A percentile compares a stretch with the other conserved stretches of the same genome.
phyloP scores from a whole-genome alignment of 495 filamentous ascomycete genomes.

The Xylaria grammica region DNA sequence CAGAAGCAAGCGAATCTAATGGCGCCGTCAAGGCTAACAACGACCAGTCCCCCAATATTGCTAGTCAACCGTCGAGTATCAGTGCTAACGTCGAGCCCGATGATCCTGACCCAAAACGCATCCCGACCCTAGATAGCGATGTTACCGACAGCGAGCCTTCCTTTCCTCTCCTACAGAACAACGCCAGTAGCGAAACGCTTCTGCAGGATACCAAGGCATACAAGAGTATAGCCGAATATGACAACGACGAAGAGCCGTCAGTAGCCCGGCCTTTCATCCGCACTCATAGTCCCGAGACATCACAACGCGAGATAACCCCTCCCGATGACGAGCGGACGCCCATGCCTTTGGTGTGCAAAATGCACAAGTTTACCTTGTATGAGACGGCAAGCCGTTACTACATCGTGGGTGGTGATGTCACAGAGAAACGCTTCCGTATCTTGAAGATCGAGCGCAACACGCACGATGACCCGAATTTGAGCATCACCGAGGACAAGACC shows the following conservation, averaged over 20 bases:
- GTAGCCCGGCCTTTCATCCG: constrained; percentile 68
- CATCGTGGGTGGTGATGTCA: constrained; percentile 87
- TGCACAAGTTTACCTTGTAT: constrained; percentile 96
- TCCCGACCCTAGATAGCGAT: neutral
- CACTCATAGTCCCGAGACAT: constrained; percentile 61
- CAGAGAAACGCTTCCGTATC: constrained; percentile 86
- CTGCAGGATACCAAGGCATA: constrained; percentile 35
- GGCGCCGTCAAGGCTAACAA: constrained; percentile 11
- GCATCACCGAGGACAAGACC: constrained; percentile 89
- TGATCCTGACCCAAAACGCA: constrained; percentile 5
- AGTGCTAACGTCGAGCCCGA: neutral
- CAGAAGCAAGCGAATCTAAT: constrained; percentile 17
- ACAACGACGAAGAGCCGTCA: constrained; percentile 69
- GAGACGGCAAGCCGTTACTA: constrained; percentile 93
- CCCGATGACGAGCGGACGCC: constrained; percentile 61
- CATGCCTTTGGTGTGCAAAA: constrained; percentile 76
- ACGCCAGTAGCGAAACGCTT: constrained; percentile 41
- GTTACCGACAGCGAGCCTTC: constrained; percentile 30
- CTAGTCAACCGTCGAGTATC: constrained; percentile 10
- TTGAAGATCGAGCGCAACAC: constrained; percentile 92
- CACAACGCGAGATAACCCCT: constrained; percentile 36
- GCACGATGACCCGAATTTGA: constrained; percentile 78
- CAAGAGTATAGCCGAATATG: constrained; percentile 52
- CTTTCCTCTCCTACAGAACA: constrained; percentile 52
- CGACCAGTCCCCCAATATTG: neutral